Percentiles rank a stretch among this genome's conserved stretches.
phyloP scores from a whole-genome alignment of 2,329 filamentous ascomycete species.

The Lecanoromycetidae sp. region DNA sequence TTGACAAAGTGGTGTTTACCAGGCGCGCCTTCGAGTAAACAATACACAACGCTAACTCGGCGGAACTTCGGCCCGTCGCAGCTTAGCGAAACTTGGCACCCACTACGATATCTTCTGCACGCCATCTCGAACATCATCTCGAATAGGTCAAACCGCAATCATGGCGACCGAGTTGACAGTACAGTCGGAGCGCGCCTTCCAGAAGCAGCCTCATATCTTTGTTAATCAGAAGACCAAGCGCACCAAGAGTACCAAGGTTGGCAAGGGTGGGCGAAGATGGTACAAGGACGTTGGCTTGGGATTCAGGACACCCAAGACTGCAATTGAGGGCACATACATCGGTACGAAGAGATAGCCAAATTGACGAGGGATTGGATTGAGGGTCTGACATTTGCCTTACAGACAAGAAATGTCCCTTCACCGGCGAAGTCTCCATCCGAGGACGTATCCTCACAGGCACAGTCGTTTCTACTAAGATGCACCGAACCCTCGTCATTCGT shows the following conservation, averaged over 20 bases:
- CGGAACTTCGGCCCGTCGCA: not conserved
- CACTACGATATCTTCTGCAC: constrained; percentile 2
- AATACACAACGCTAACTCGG: not conserved
- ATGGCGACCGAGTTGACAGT: constrained; percentile 99
- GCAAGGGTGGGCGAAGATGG: constrained; percentile 91
- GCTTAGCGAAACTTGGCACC: constrained; percentile 14
- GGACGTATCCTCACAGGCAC: constrained; percentile 99
- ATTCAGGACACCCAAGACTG: constrained; percentile 96
- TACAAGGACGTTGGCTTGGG: constrained; percentile 99
- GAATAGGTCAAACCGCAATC: constrained; percentile 37
- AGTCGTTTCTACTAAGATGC: constrained; percentile 99
- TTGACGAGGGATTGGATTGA: not conserved
- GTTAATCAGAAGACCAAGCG: constrained; percentile 89
- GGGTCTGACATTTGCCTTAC: constrained; percentile 18
- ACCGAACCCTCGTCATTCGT: constrained; percentile 98
- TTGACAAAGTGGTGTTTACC: not conserved
- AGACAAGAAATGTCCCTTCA: constrained; percentile 99
- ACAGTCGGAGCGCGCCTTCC: constrained; percentile 99
- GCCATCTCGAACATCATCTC: constrained; percentile 30
- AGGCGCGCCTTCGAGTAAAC: constrained; percentile 8
- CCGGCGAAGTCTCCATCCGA: constrained; percentile 96
- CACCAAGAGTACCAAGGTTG: constrained; percentile 66
- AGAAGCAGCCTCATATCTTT: constrained; percentile 99
- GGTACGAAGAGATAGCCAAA: no score
- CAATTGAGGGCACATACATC: constrained; percentile 98